These are phyloP conservation scores for Alternaria atra DNA, from an alignment of 2,329 filamentous ascomycete species.

Conservation along the genomic window DNA sequence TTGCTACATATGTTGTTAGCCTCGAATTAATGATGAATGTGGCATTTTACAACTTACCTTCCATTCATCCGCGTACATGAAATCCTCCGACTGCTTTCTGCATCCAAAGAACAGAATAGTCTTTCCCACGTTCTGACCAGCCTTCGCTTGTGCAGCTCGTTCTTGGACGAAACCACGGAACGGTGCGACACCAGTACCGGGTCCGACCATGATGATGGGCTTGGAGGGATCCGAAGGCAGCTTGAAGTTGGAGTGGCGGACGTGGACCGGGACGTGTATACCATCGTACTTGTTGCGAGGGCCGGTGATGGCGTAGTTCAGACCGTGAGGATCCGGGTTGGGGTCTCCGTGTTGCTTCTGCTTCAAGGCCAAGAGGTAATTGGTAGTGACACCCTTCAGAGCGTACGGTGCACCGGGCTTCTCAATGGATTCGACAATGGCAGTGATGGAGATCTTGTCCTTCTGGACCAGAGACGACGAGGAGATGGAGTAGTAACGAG, in stretches of 20 bases:
- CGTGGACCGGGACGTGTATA: conserved; percentile 91
- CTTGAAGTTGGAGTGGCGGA: conserved; percentile 99
- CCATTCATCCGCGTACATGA: conserved; percentile 91
- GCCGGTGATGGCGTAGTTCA: conserved; percentile 86
- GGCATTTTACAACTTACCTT: conserved; percentile 68
- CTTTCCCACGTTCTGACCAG: conserved; percentile 83
- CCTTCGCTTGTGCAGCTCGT: conserved; percentile 80
- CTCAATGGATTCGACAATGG: conserved; percentile 85
- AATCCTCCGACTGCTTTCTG: conserved; percentile 87
- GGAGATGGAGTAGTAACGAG: conserved; percentile 98
- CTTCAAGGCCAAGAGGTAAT: conserved; percentile 93
- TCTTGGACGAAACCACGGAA: conserved; percentile 97
- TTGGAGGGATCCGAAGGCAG: conserved; percentile 93
- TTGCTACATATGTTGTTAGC: conserved; percentile 63
- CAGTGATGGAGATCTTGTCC: conserved; percentile 93
- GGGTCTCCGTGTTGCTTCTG: conserved; percentile 94
- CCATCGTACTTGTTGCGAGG: conserved; percentile 98
- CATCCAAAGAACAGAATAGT: conserved; percentile 96
- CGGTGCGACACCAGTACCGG: conserved; percentile 94
- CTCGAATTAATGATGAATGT: conserved; percentile 16
- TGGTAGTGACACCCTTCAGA: conserved; percentile 94
- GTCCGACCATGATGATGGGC: conserved; percentile 94
- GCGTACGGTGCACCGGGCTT: conserved; percentile 79
- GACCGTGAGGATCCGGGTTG: conserved; percentile 80
- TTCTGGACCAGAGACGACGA: conserved; percentile 95